Conservation (phyloP, 192 early-diverging fungal genomes). For the Backusella tuberculispora region DNA sequence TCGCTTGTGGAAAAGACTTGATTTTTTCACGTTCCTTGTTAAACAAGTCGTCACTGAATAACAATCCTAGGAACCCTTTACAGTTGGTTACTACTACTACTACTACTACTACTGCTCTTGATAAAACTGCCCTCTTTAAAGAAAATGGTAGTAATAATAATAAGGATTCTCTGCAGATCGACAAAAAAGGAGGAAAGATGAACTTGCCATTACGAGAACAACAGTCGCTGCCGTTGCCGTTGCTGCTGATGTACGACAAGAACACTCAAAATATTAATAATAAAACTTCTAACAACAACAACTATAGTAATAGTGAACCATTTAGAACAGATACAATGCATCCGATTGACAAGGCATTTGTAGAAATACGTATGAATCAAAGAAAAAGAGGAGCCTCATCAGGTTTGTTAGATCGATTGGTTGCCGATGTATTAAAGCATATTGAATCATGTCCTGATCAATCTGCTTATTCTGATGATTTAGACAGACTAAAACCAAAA, state of each 20-base stretch:
- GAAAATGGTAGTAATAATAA: neutral
- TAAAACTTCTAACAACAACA: neutral
- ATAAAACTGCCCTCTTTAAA: neutral
- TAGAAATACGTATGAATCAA: neutral
- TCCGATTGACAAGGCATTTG: neutral
- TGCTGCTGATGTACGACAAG: neutral
- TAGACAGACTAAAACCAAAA: constrained; percentile 16
- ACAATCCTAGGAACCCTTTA: too few species aligned
- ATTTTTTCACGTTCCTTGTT: neutral
- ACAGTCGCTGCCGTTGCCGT: neutral
- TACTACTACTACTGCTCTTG: too few species aligned
- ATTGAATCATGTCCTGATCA: constrained; percentile 22
- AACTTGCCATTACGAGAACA: neutral
- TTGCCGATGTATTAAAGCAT: constrained; percentile 16
- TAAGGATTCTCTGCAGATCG: neutral
- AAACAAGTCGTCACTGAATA: neutral
- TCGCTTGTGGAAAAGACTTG: constrained; percentile 1
- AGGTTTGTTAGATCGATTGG: neutral
- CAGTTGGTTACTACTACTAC: too few species aligned
- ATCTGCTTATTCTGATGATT: neutral
- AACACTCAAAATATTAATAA: neutral
- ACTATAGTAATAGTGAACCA: neutral
- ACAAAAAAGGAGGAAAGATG: neutral
- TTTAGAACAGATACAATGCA: neutral
- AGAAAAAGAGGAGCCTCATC: neutral